Percentiles rank a stretch among this genome's conserved stretches.
phyloP scores from a whole-genome alignment of 805 yeast species.

The Sporopachydermia lactativora region DNA sequence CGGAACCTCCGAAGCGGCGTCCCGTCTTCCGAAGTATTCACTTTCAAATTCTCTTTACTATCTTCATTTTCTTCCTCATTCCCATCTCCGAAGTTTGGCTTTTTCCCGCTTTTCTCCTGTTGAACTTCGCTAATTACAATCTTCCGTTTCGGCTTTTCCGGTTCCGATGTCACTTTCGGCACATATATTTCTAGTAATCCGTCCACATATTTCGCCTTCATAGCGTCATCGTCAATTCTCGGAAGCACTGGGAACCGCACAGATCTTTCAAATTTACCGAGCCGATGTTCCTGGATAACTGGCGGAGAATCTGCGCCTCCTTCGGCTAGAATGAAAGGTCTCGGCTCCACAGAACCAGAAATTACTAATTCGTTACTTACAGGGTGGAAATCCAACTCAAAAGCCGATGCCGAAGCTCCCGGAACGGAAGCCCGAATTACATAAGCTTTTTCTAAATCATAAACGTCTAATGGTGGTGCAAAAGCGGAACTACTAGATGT shows the following conservation, averaged over 20 bases:
- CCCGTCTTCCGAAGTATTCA: neutral
- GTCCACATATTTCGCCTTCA: constrained; percentile 37
- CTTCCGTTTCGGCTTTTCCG: constrained; percentile 18
- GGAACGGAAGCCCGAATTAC: constrained; percentile 38
- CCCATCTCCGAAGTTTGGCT: too few species aligned
- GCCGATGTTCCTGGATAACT: constrained; percentile 38
- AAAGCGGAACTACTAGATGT: constrained; percentile 15
- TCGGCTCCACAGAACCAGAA: constrained; percentile 28
- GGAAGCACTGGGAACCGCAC: constrained; percentile 42
- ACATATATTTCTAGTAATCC: constrained; percentile 39
- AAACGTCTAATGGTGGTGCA: constrained; percentile 46
- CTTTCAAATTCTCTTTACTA: neutral
- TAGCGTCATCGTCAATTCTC: constrained; percentile 35
- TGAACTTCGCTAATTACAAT: constrained; percentile 13
- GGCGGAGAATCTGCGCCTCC: constrained; percentile 25
- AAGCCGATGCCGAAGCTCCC: constrained; percentile 40
- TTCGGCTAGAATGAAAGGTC: constrained; percentile 14
- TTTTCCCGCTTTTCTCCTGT: constrained; percentile 7
- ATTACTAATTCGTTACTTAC: constrained; percentile 37
- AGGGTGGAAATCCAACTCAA: constrained; percentile 46
- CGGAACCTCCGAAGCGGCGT: neutral
- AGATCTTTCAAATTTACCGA: constrained; percentile 44
- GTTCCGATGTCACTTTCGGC: constrained; percentile 28
- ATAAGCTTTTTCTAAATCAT: constrained; percentile 33
- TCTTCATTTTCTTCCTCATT: neutral